Evolutionary conservation across 768 basidiomycete genomes (phyloP), one percentile per base, ranked within the genome.

Genomic region (Lentinula boryana): DNA sequence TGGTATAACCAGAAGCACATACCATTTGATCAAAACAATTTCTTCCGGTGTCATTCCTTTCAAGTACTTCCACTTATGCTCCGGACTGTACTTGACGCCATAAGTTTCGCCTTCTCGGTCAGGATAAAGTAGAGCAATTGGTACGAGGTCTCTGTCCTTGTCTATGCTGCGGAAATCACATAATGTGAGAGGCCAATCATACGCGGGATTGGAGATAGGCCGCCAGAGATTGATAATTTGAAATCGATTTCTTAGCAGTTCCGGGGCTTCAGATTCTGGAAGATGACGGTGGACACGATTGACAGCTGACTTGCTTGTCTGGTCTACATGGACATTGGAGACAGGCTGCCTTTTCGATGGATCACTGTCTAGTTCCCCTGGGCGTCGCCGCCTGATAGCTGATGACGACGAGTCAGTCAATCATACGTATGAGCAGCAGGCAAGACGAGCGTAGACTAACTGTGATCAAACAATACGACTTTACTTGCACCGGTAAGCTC

Each of bases 221-320:
- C 84, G 73, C 84, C 84, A 86, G 31, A 86, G 73, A 64, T 85
- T 86, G 61, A 86, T 79, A 35, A 85, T 82, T 60, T 84, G 82
- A 73, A 81, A 83, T 0, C 82, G 78, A 18, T 74, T 72, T 60
- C 75, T 69, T 15, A 84, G 68, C 35, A 84, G 74, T 15, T 70
- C 71, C 2, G 74, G 69, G 0, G 67, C 83, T 3, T 85, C 82
- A 0, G 67, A 68, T 0, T 75, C 68, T 15, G 82, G 81, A 9
- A 84, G 75, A 63, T 85, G 82, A 5, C 76, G 74, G 58, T 78
- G 76, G 1, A 84, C 81, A 8, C 84, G 78, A 5, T 71, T 74
- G 10, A 75, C 71, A 0, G 83, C 68, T 1, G 82, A 75, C 21
- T 64, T 66, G 3, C 72, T 67, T 0, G 83, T 84, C 65, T 85